A percentile compares a stretch with the other conserved stretches of the same genome.
Evolutionary conservation across 1,284 basidiomycete species (phyloP).

Genomic region (Cronartium quercuum): DNA sequence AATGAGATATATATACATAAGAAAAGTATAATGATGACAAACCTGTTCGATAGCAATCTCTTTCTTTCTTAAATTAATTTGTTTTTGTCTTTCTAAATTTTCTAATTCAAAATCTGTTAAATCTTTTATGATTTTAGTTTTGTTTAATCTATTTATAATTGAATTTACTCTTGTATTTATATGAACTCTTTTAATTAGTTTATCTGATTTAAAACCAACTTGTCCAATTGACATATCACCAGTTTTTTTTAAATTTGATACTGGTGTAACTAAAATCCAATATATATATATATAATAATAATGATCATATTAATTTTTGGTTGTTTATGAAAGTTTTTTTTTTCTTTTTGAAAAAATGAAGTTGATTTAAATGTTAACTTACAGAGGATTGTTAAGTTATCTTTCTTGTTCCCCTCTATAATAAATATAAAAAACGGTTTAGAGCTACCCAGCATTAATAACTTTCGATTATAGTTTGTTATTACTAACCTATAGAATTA

Average conservation of each 20-base stretch:
- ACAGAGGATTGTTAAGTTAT: slow-evolving; percentile 87
- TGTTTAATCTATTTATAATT: slow-evolving; percentile 89
- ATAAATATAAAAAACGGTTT: background rate
- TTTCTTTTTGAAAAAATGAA: slow-evolving; percentile 29
- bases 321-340: background rate
- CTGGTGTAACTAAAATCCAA: slow-evolving; percentile 15
- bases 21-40: background rate
- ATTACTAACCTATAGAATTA: slow-evolving; percentile 84
- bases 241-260: slow-evolving; percentile 62
- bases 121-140: slow-evolving; percentile 63
- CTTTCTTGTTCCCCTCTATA: slow-evolving; percentile 76
- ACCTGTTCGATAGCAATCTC: slow-evolving; percentile 27
- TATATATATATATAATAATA: too few species aligned
- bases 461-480: slow-evolving; percentile 40
- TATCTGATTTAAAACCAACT: slow-evolving; percentile 87
- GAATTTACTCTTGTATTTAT: slow-evolving; percentile 74
- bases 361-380: slow-evolving; percentile 59
- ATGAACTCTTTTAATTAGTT: slow-evolving; percentile 67
- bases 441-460: background rate
- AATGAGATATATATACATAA: background rate
- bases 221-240: slow-evolving; percentile 94
- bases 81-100: slow-evolving; percentile 25
- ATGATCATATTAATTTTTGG: background rate
- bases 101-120: slow-evolving; percentile 19
- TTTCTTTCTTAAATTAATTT: slow-evolving; percentile 17